phyloP scores from a whole-genome alignment of 106 monocot genomes.

The Posidonia australis region DNA sequence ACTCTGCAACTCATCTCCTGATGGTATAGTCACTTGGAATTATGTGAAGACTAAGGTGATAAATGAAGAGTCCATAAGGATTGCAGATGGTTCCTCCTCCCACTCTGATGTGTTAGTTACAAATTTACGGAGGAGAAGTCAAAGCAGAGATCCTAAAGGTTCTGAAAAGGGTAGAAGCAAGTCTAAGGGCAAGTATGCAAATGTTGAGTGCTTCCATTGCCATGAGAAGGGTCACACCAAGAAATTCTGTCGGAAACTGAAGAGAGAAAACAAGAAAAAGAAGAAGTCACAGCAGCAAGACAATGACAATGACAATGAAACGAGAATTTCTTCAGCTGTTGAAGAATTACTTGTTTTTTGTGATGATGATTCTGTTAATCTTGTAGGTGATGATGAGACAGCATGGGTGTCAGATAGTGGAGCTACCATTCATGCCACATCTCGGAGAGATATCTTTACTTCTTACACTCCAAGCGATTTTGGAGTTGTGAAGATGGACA shows the following conservation, averaged over 20 bases:
- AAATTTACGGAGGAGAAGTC: neutral
- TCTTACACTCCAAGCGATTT: slow-evolving; percentile 6
- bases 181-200: neutral
- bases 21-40: neutral
- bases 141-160: neutral
- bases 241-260: neutral
- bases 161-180: neutral
- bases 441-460: neutral
- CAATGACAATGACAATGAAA: neutral
- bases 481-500: slow-evolving; percentile 11
- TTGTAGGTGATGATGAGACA: neutral
- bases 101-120: neutral
- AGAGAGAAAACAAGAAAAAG: neutral
- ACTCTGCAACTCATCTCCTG: neutral
- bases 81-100: too few relatives aligned
- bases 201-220: neutral
- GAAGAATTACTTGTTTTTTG: neutral
- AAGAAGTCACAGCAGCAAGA: slow-evolving; percentile 1
- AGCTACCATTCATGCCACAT: neutral
- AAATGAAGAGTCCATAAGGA: slow-evolving; percentile 6
- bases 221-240: neutral
- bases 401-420: neutral
- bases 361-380: neutral
- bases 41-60: neutral
- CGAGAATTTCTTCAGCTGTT: neutral